Percentiles rank a stretch among this genome's conserved stretches.
These are phyloP conservation scores for Trichoderma guizhouense DNA, from an alignment of 2,329 filamentous ascomycete species.

Conservation along the genomic window DNA sequence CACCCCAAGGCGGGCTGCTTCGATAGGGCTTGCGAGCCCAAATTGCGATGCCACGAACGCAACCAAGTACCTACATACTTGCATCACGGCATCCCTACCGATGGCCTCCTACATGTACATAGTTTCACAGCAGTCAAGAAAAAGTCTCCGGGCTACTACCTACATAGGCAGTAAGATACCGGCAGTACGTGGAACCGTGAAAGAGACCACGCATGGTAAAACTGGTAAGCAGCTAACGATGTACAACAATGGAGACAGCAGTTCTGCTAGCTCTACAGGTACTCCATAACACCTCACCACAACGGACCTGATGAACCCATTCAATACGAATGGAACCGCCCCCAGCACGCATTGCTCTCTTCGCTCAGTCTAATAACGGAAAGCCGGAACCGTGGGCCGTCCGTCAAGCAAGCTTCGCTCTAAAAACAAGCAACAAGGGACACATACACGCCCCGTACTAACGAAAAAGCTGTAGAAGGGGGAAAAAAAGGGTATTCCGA, in stretches of 20 bases:
- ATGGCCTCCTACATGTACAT: background rate
- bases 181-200: background rate
- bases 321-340: background rate
- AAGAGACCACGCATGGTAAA: background rate
- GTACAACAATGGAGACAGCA: background rate
- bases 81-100: background rate
- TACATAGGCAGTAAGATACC: background rate
- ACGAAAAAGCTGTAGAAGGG: background rate
- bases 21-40: background rate
- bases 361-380: background rate
- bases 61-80: background rate
- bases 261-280: background rate
- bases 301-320: background rate
- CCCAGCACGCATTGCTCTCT: background rate
- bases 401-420: background rate
- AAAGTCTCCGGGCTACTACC: conserved; percentile 1
- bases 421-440: background rate
- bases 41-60: background rate
- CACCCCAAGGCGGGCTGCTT: background rate
- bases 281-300: background rate
- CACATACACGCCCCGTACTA: background rate
- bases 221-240: background rate
- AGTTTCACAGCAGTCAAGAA: background rate
- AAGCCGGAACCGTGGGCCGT: background rate
- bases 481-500: background rate